Percentiles rank a stretch among this genome's conserved stretches.
These are phyloP conservation scores for Spiromastix sp. DNA, from an alignment of 2,329 filamentous ascomycete genomes.

Conservation along the genomic window DNA sequence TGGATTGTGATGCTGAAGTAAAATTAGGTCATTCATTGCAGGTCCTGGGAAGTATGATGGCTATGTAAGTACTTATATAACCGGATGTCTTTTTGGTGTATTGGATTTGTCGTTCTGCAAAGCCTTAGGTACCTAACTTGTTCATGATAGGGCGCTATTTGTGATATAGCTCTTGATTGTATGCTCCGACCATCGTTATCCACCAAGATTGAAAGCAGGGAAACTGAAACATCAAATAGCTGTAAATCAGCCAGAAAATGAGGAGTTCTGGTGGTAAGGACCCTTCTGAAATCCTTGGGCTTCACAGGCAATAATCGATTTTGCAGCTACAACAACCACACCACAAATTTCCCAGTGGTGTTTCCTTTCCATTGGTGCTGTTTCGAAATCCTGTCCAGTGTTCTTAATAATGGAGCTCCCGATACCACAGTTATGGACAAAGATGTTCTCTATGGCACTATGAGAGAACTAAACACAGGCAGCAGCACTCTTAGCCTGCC, in stretches of 20 bases:
- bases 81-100: no score
- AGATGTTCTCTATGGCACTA: conserved; percentile 3
- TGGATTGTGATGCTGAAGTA: not conserved
- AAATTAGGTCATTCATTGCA: conserved; percentile 1
- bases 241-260: not conserved
- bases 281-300: not conserved
- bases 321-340: not conserved
- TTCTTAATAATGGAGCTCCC: not conserved
- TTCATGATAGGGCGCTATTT: not conserved
- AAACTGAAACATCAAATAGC: not conserved
- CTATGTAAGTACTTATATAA: not conserved
- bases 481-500: not conserved
- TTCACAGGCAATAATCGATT: not conserved
- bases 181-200: no score
- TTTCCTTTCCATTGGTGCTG: conserved; percentile 7
- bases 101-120: not conserved
- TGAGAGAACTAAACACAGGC: not conserved
- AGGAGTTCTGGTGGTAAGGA: not conserved
- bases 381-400: conserved; percentile 3
- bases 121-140: not conserved
- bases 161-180: no score
- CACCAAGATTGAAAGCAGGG: not conserved
- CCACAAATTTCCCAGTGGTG: not conserved
- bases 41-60: conserved; percentile 1
- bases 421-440: conserved; percentile 1